Evolutionary conservation across 1,284 basidiomycete genomes (phyloP), one percentile per base, ranked within the genome.

Genomic region (Leccinum glutinopallens): DNA sequence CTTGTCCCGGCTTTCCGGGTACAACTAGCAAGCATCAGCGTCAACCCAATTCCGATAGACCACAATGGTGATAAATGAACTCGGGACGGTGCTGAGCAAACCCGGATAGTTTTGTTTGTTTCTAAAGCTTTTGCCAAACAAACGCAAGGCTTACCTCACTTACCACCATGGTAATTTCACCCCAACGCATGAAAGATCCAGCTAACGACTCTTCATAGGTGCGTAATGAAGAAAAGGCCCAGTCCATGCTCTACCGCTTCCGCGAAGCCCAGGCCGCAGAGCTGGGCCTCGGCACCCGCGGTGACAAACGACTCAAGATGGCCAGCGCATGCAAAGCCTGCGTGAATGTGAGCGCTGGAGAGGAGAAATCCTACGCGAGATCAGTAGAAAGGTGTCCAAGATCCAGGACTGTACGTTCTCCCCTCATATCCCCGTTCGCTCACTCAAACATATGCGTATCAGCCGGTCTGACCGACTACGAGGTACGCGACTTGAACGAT

Each of bases 231-330:
- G 96, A 97, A 79, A 98, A 97, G 78, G 93, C 95, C 1, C 95
- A 97, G 79, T 97, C 96, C 58, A 98, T 98, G 96, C 87, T 99
- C 60, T 98, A 97, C 79, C 95, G 97, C 69, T 99, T 99, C 80
- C 92, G 97, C 65, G 96, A 98, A 79, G 93, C 94, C 61, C 97
- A 99, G 78, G 95, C 94, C 0, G 90, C 92, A 60, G 97, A 98
- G 80, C 89, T 98, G 72, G 97, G 97, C 17, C 82, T 98, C 29
- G 90, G 91, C 19, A 91, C 90, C 22, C 87, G 91, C 62, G 83
- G 82, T 22, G 94, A 94, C 76, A 87, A 90, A 39, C 83, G 97
- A 33, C 97, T 96, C 43, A 85, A 92, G 55, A 92, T 98, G 87
- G 95, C 96, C 6, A 92, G 90, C 66, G 85, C 88, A 10, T 97